These are phyloP conservation scores for Carallia brachiata DNA, from an alignment of 345 rosid genomes.

Conservation along the genomic window DNA sequence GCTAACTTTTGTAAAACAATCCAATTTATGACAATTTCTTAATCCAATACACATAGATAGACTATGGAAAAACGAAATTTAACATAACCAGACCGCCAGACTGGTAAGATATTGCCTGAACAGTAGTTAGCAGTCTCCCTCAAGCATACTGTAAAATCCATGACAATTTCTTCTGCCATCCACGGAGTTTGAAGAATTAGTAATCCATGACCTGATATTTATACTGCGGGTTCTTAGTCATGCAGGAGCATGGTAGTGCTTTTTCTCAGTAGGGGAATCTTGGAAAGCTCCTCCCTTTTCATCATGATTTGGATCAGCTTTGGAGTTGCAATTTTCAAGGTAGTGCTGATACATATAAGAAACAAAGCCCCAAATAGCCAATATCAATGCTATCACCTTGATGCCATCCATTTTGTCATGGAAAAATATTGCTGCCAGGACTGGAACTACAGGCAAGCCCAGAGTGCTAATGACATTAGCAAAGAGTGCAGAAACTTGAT, in stretches of 20 bases:
- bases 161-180: too few relatives aligned
- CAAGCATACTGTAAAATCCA: too few relatives aligned
- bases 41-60: too few relatives aligned
- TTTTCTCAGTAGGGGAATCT: background rate
- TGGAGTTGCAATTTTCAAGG: constrained; percentile 4
- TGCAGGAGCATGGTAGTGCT: background rate
- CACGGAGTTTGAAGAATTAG: too few relatives aligned
- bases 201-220: too few relatives aligned
- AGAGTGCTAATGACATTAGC: constrained; percentile 20
- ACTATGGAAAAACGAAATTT: too few relatives aligned
- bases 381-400: constrained; percentile 12
- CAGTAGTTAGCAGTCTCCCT: too few relatives aligned
- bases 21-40: too few relatives aligned
- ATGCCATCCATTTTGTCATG: constrained; percentile 19
- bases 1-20: too few relatives aligned
- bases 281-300: background rate
- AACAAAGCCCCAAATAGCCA: constrained; percentile 25
- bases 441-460: constrained; percentile 14
- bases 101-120: too few relatives aligned
- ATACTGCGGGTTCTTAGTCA: too few relatives aligned
- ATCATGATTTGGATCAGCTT: background rate
- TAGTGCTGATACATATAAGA: constrained; percentile 21
- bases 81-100: too few relatives aligned
- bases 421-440: constrained; percentile 22
- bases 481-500: constrained; percentile 26